Evolutionary conservation across 1,139 yeast species (phyloP), one percentile per base, ranked within the genome.

Genomic region (Waltiozyma solani): DNA sequence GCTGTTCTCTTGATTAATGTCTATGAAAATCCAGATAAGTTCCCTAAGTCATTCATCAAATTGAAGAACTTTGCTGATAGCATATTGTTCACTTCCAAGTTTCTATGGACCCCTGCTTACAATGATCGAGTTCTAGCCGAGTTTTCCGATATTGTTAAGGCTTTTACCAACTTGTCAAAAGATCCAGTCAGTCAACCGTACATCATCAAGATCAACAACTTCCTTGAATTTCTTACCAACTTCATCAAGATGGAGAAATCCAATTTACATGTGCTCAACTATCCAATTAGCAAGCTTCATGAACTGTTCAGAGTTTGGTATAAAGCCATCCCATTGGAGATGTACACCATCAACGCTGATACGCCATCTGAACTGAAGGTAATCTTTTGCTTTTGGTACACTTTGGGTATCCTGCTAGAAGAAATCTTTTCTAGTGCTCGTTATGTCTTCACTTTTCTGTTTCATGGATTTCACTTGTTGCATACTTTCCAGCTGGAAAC

Each of bases 61-160:
- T 17, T 49, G 22, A 40, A 45, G 23, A 32, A 34, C 5, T 38
- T 32, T 37, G 49, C 52, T 4, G 49, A 49, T 42, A 44, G 46
- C 1, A 34, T 45, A 11, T 10, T 43, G 12, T 45, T 42, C 34
- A 44, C 48, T 3, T 36, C 47, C 0, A 46, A 42, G 30, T 42
- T 36, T 9, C 41, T 47, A 4, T 44, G 49, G 43, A 35, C 42
- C 15, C 54, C 56, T 12, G 38, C 36, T 5, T 52, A 52, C 37
- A 36, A 45, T 21, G 34, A 42, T 11, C 31, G 36, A 6, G 38
- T 44, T 6, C 23, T 51, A 5, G 33, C 36, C 27, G 53, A 50
- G 35, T 42, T 48, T 15, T 21, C 36, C 3, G 40, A 44, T 21
- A n/a, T n/a, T 17, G 46, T 45, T 31, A 46, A 42, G 23, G 15